Percentiles rank a stretch among this genome's conserved stretches.
Conservation (phyloP, 2,329 filamentous ascomycete species). For the Beauveria pseudobassiana region DNA sequence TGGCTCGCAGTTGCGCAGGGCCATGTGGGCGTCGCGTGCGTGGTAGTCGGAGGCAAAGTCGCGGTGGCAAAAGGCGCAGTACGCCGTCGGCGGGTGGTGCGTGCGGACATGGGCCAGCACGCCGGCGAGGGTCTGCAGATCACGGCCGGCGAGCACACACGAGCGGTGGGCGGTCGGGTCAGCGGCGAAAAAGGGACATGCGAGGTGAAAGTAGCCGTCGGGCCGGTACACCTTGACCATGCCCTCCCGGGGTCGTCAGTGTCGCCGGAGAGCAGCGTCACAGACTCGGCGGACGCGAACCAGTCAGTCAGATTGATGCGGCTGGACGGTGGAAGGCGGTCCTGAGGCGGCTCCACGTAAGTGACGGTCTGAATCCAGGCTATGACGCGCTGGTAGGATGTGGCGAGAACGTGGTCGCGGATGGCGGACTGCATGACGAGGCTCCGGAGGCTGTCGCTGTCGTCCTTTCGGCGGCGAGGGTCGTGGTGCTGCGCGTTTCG, state of each 20-base stretch:
- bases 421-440: background rate
- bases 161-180: background rate
- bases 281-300: background rate
- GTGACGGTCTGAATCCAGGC: background rate
- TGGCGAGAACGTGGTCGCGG: background rate
- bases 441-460: background rate
- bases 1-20: background rate
- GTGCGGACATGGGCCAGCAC: background rate
- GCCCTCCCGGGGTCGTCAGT: background rate
- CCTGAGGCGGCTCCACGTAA: background rate
- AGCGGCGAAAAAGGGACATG: background rate
- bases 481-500: constrained; percentile 6
- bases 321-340: background rate
- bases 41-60: background rate
- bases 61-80: background rate
- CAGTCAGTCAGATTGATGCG: background rate
- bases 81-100: background rate
- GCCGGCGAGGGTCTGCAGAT: background rate
- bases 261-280: background rate
- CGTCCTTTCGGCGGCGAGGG: background rate
- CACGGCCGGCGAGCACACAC: background rate
- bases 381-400: background rate
- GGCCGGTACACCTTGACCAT: background rate
- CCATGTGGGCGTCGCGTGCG: background rate
- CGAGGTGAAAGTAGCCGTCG: background rate